phyloP scores from a whole-genome alignment of 2,329 filamentous ascomycete genomes.

The Fusarium heterosporum region DNA sequence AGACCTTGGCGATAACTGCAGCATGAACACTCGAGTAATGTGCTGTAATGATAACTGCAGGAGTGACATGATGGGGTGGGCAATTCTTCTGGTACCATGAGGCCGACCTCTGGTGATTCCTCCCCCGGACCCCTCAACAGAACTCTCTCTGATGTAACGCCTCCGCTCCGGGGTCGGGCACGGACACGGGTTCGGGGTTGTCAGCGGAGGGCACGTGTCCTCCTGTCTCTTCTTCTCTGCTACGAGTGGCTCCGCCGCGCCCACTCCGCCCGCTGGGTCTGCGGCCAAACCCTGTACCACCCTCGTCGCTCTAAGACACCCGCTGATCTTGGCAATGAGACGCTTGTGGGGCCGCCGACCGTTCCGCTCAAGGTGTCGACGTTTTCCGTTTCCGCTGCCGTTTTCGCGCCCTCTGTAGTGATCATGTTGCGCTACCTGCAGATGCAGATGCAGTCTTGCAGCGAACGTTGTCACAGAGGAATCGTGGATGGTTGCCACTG shows the following conservation, averaged over 20 bases:
- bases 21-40: background rate
- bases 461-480: constrained; percentile 28
- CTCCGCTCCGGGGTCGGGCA: constrained; percentile 29
- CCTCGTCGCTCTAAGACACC: constrained; percentile 24
- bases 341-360: constrained; percentile 34
- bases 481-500: constrained; percentile 15
- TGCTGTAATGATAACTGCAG: background rate
- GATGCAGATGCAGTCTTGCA: constrained; percentile 18
- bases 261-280: constrained; percentile 26
- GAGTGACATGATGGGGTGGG: constrained; percentile 19
- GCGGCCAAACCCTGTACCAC: constrained; percentile 15
- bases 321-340: constrained; percentile 29
- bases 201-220: constrained; percentile 40
- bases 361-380: constrained; percentile 30
- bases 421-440: constrained; percentile 8
- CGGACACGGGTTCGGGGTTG: constrained; percentile 1
- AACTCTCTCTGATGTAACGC: constrained; percentile 6
- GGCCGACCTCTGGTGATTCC: background rate
- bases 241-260: constrained; percentile 33
- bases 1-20: constrained; percentile 16
- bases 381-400: constrained; percentile 12
- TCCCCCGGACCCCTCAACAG: constrained; percentile 13
- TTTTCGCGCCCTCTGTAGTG: background rate
- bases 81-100: background rate
- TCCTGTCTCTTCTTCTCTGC: constrained; percentile 2